A percentile compares a stretch with the other conserved stretches of the same genome.
phyloP scores from a whole-genome alignment of 805 yeast species.

The Kodamaea sagamina region DNA sequence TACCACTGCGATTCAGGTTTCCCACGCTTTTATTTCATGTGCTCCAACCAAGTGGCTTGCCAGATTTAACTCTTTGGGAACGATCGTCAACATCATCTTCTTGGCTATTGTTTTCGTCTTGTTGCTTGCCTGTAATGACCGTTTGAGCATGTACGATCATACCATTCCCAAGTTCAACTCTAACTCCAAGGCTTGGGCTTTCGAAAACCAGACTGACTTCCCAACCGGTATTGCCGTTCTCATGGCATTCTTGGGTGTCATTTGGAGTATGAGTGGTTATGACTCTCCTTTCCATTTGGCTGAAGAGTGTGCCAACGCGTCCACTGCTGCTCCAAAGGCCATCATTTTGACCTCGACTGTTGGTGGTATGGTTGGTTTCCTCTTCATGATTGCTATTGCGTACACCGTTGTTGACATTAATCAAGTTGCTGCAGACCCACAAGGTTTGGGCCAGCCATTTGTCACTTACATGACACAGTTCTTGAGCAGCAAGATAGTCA shows the following conservation, averaged over 20 bases:
- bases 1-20: conserved; percentile 51
- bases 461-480: conserved; percentile 55
- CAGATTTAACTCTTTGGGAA: conserved; percentile 50
- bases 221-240: conserved; percentile 62
- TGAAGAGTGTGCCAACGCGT: conserved; percentile 70
- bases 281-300: conserved; percentile 74
- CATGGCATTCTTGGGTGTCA: conserved; percentile 60
- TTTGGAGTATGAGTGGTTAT: conserved; percentile 75
- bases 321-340: conserved; percentile 66
- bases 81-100: conserved; percentile 50
- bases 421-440: conserved; percentile 47
- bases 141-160: conserved; percentile 32
- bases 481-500: conserved; percentile 41
- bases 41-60: conserved; percentile 59
- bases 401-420: conserved; percentile 57
- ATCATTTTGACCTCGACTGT: conserved; percentile 57
- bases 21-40: conserved; percentile 50
- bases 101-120: conserved; percentile 54
- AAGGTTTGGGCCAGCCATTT: conserved; percentile 60
- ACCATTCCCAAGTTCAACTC: conserved; percentile 49
- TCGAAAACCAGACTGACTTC: conserved; percentile 60
- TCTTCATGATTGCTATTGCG: conserved; percentile 60
- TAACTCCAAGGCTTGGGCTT: conserved; percentile 53
- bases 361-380: conserved; percentile 59
- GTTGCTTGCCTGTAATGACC: conserved; percentile 54